Evolutionary conservation across 805 yeast genomes (phyloP).

Genomic region (Yarrowia osloensis): DNA sequence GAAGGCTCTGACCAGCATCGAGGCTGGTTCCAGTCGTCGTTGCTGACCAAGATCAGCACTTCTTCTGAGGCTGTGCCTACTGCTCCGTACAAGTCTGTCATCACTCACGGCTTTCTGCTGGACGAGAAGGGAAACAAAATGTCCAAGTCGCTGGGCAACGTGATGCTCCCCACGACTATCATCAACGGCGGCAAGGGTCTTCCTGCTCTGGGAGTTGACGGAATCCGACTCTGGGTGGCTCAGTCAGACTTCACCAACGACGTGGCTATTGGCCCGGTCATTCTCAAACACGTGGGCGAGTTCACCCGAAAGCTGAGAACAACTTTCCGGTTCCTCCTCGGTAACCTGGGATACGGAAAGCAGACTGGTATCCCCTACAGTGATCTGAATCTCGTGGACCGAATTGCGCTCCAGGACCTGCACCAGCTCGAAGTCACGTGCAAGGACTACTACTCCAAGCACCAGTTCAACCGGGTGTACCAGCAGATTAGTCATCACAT

Average conservation of each 20-base stretch:
- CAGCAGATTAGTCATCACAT: slow-evolving; percentile 69
- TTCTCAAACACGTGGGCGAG: slow-evolving; percentile 75
- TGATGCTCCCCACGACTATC: slow-evolving; percentile 66
- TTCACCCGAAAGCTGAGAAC: slow-evolving; percentile 78
- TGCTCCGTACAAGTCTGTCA: slow-evolving; percentile 71
- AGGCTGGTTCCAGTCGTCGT: slow-evolving; percentile 97
- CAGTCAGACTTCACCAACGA: slow-evolving; percentile 85
- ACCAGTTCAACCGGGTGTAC: slow-evolving; percentile 70
- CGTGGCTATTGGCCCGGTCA: slow-evolving; percentile 69
- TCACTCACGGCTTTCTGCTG: slow-evolving; percentile 92
- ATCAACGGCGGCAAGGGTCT: slow-evolving; percentile 57
- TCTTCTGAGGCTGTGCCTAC: slow-evolving; percentile 40
- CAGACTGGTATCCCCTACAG: slow-evolving; percentile 36
- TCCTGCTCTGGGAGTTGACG: slow-evolving; percentile 83
- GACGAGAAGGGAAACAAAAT: slow-evolving; percentile 85
- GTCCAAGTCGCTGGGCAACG: slow-evolving; percentile 92
- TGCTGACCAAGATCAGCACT: slow-evolving; percentile 70
- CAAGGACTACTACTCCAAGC: slow-evolving; percentile 52
- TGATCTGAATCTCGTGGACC: slow-evolving; percentile 50
- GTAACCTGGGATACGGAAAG: slow-evolving; percentile 60
- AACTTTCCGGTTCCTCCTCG: slow-evolving; percentile 77
- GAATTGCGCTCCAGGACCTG: slow-evolving; percentile 60
- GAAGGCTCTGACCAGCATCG: slow-evolving; percentile 99
- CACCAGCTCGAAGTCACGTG: slow-evolving; percentile 49
- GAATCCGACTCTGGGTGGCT: slow-evolving; percentile 87